Conservation (phyloP, 352 stramenopile species). For the Pythium vanterpoolii region DNA sequence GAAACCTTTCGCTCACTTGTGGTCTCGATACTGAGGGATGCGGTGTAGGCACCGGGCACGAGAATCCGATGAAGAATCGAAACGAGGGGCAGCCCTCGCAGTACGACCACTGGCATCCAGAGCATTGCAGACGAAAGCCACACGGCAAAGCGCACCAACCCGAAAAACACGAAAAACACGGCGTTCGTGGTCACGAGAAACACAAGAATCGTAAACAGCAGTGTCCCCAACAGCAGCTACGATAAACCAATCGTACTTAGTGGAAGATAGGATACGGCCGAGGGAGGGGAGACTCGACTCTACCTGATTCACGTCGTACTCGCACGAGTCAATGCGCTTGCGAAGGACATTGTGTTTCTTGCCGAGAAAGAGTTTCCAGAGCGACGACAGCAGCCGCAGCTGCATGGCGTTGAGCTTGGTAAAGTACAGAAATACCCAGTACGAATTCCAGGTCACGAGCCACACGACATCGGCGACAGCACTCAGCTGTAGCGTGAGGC, state of each 20-base stretch:
- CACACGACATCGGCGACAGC: conserved; percentile 68
- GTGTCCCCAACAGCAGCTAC: conserved; percentile 89
- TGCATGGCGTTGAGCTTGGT: conserved; percentile 83
- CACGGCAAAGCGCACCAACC: conserved; percentile 58
- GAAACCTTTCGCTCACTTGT: not conserved
- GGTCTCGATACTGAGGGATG: conserved; percentile 13
- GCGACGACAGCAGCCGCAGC: conserved; percentile 71
- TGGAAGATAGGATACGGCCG: too few species aligned
- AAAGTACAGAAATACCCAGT: conserved; percentile 86
- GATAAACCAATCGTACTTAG: too few species aligned
- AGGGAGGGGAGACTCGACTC: not conserved
- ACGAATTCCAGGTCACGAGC: conserved; percentile 83
- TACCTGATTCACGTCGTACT: conserved; percentile 92
- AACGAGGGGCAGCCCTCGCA: conserved; percentile 47
- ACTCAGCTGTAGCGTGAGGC: conserved; percentile 72
- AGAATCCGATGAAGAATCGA: conserved; percentile 41
- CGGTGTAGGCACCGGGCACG: conserved; percentile 25
- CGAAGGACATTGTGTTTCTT: conserved; percentile 94
- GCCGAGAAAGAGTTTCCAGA: conserved; percentile 92
- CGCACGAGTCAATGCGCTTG: conserved; percentile 90
- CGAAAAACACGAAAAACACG: conserved; percentile 94
- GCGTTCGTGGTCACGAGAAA: conserved; percentile 94
- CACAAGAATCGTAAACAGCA: conserved; percentile 90
- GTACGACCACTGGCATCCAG: conserved; percentile 49
- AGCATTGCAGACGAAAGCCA: conserved; percentile 34